Conservation (phyloP, 2,329 filamentous ascomycete genomes). For the Pleurostoma richardsiae region DNA sequence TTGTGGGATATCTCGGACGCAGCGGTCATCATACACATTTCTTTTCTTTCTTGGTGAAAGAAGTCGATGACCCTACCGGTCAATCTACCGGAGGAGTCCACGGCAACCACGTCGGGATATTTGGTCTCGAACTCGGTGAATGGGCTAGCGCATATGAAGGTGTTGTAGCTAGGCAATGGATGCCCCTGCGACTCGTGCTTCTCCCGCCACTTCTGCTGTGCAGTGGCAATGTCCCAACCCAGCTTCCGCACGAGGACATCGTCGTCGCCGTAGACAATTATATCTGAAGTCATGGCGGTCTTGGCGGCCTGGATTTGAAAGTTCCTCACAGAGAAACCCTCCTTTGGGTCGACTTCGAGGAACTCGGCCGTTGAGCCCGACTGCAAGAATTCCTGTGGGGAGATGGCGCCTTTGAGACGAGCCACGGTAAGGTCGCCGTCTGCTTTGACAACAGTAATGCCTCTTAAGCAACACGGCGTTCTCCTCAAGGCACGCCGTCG, state of each 20-base stretch:
- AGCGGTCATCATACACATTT: slow-evolving; percentile 92
- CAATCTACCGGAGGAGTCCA: slow-evolving; percentile 65
- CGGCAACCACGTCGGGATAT: slow-evolving; percentile 66
- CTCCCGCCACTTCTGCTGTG: slow-evolving; percentile 71
- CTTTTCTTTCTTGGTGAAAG: slow-evolving; percentile 77
- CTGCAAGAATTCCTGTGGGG: slow-evolving; percentile 73
- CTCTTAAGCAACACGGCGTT: slow-evolving; percentile 71
- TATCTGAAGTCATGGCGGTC: slow-evolving; percentile 80
- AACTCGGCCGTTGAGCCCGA: slow-evolving; percentile 53
- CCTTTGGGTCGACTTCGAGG: slow-evolving; percentile 75
- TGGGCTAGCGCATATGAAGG: slow-evolving; percentile 65
- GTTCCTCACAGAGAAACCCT: slow-evolving; percentile 93
- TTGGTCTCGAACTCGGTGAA: slow-evolving; percentile 69
- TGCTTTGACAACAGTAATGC: slow-evolving; percentile 82
- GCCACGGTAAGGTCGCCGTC: slow-evolving; percentile 70
- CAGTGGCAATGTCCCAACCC: slow-evolving; percentile 63
- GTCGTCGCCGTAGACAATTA: slow-evolving; percentile 85
- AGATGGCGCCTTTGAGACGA: slow-evolving; percentile 81
- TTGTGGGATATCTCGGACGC: slow-evolving; percentile 85
- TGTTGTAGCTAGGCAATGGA: slow-evolving; percentile 67
- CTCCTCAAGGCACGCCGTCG: slow-evolving; percentile 66
- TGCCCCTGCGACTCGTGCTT: slow-evolving; percentile 53
- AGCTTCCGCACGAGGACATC: slow-evolving; percentile 56
- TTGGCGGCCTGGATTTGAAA: slow-evolving; percentile 96
- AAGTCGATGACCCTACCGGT: slow-evolving; percentile 84